Evolutionary conservation across 352 stramenopile species (phyloP), one percentile per base, ranked within the genome.

Genomic region (Globisporangium cederbergense): DNA sequence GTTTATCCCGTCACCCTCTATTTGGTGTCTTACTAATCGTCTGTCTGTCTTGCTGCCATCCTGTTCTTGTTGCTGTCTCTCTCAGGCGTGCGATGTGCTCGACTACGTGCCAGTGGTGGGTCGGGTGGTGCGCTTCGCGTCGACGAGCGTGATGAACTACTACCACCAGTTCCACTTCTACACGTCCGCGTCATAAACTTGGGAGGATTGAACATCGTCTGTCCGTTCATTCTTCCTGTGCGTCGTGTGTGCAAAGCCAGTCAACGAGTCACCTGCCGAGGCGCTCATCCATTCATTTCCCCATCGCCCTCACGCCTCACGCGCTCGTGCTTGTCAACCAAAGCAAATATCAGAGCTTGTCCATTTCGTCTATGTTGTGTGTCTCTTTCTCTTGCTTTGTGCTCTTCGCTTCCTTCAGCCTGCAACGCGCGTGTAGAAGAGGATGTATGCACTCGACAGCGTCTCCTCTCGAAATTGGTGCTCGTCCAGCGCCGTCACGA

Each of bases 161-260:
- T 93, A 93, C 73, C 83, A 93, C 76, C 83, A 90, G 57, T 91
- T 88, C 67, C 74, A 95, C 73, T 95, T 95, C 65, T 95, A 95
- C 78, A 93, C 82, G 32, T 92, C 86, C 49, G 86, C 80, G 13
- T 95, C 86, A 71, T 95, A 95, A 69, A 57, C 43, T 7, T 46
- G 11, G 32, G 10, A 8, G 16, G 7, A 20, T 38, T 16, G 40
- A 52, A 52, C 5, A 36, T 56, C 25, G 57, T 36, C 36, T 18
- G 32, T 45, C 32, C 32, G 30, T 64, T 18, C 38, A 20, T 46
- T 45, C 52, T 30, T 30, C 45, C 52, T 32, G 38, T 58, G 14
- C 32, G 18, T 58, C 32, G 30, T 58, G 30, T 28, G 32, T 36
- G 32, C 32, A 36, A n/a, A 25, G 1, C 32, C 40, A 46, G 7